Evolutionary conservation across 2,329 filamentous ascomycete species (phyloP), one percentile per base, ranked within the genome.

Genomic region (Epichloe sibirici): DNA sequence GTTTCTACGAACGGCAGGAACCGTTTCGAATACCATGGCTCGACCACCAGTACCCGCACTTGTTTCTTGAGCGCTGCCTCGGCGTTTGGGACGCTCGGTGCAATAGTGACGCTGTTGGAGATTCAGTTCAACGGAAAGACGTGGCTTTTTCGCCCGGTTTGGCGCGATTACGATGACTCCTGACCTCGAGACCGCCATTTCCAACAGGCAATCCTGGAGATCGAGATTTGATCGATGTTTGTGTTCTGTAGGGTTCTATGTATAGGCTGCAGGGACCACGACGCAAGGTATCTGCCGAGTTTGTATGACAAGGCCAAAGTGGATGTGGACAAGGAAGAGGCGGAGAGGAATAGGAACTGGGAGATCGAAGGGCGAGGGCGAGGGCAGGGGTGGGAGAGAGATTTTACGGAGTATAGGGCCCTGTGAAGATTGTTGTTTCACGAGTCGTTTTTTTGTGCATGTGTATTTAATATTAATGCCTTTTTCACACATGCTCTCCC

Each of bases 1-100:
- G 70, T 4, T 78, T 79, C 57, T 63, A 73, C 50, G 61, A 65
- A 3, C 63, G 59, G 7, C 65, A 69, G 53, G 65, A 71, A 62
- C 78, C 83, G 2, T 90, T 87, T 66, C 77, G 85, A n/a, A 83
- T 90, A 82, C 59, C 86, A 90, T 67, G 86, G 86, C 55, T 82
- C 83, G 0, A 89, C 86, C 28, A 89, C 88, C 69, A 87, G 81
- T 66, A 90, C 86, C 39, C 81, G 86, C 7, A 75, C 76, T 28
- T 74, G 74, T 1, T 85, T 86, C 61, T 74, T 73, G 61, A 83
- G 82, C 17, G 80, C 81, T 3, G 80, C 81, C 1, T 83, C 81
- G 15, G 79, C 81, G 0, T 77, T 85, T 55, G 84, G 84, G 1
- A 86, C 81, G 0, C 63, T 86, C 15, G 83, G 83, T n/a, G 73